phyloP scores from a whole-genome alignment of 2,329 filamentous ascomycete species.

The Fusarium cicatricum region DNA sequence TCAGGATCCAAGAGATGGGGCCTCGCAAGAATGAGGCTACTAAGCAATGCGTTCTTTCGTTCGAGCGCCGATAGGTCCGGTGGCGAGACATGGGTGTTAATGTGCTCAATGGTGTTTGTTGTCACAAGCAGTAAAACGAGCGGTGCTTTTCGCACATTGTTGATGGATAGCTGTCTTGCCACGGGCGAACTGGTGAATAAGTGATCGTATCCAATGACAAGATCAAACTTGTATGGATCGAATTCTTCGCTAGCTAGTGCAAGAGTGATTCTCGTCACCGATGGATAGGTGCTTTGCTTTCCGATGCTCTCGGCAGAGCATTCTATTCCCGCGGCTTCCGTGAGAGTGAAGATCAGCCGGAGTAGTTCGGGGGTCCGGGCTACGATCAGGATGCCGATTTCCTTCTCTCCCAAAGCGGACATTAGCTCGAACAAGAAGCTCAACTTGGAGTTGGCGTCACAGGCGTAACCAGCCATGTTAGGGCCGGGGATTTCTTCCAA shows the following conservation, averaged over 20 bases:
- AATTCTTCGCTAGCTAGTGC: constrained; percentile 51
- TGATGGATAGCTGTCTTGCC: constrained; percentile 32
- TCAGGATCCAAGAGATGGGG: constrained; percentile 53
- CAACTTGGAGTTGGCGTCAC: constrained; percentile 67
- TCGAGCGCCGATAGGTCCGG: constrained; percentile 50
- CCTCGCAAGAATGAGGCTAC: constrained; percentile 47
- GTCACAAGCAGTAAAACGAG: constrained; percentile 60
- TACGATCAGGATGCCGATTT: constrained; percentile 62
- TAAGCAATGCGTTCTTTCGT: constrained; percentile 56
- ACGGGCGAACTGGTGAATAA: constrained; percentile 53
- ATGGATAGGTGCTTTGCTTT: constrained; percentile 44
- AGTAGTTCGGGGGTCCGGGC: constrained; percentile 59
- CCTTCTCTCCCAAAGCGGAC: constrained; percentile 49
- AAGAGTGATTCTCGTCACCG: constrained; percentile 52
- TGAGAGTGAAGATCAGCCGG: constrained; percentile 60
- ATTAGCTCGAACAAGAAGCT: constrained; percentile 64
- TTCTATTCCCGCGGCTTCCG: constrained; percentile 51
- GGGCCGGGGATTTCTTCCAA: constrained; percentile 49
- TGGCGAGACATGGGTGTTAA: constrained; percentile 55
- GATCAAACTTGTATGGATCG: constrained; percentile 54
- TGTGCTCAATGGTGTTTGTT: constrained; percentile 63
- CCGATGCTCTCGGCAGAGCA: constrained; percentile 47
- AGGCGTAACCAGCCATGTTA: constrained; percentile 60
- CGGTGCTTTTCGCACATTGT: constrained; percentile 45
- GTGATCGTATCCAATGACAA: constrained; percentile 64